Evolutionary conservation across 1,284 basidiomycete species (phyloP), one percentile per base, ranked within the genome.

Genomic region (Ustilago nuda): DNA sequence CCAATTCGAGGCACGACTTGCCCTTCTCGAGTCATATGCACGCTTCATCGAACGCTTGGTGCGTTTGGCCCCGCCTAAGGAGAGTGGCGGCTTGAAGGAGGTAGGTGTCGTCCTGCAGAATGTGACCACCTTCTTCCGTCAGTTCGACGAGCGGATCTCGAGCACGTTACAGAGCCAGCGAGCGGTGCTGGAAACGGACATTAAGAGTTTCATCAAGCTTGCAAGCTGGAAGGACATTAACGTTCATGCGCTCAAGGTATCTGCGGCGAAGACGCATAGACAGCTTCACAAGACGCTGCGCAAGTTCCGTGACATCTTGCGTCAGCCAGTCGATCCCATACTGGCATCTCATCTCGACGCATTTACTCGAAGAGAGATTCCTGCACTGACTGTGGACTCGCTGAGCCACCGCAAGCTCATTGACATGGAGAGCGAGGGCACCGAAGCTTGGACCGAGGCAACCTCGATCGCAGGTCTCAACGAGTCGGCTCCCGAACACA

Each of bases 201-300:
- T 99, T 61, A 89, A 89, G 67, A 91, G 90, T 61, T 93, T 94
- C 84, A 92, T 99, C 88, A 95, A 94, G 86, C 89, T 99, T 45
- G 97, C 97, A 0, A 97, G 94, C 82, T 99, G 97, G 97, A 96
- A 93, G 86, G 97, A 99, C 84, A 89, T 96, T 83, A 99, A 99
- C 82, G 92, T 99, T 11, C 93, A 94, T 76, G 95, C 97, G 4
- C 89, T 99, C 74, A 93, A 93, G 85, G 92, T 93, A 72, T 98
- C 95, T 81, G 95, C 96, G 0, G 91, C 92, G 78, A 92, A 91
- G 83, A 94, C 94, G 2, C 97, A 99, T 86, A 91, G 91, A 70
- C 93, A 95, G 76, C 88, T 99, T 13, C 96, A 95, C 89, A 94
- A 93, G 86, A 90, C 91, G 76, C 90, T 98, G 72, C 91, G 94